A percentile compares a stretch with the other conserved stretches of the same genome.
phyloP scores from a whole-genome alignment of 1,284 basidiomycete species.

The Pseudozyma tsukubaensis region DNA sequence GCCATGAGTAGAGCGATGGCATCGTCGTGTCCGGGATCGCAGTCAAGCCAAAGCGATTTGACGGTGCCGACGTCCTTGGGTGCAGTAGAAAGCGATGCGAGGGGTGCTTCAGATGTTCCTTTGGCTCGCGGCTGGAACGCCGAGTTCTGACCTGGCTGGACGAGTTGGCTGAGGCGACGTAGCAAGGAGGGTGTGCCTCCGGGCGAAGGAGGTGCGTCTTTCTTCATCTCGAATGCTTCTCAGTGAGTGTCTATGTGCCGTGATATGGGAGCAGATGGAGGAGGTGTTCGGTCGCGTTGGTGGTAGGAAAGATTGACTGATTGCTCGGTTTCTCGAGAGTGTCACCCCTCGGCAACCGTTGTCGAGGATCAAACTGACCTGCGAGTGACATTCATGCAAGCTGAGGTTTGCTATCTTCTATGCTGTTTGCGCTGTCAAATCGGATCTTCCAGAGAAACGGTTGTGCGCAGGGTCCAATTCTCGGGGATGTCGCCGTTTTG shows the following conservation, averaged over 20 bases:
- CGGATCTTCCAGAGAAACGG: not conserved
- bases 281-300: too few species aligned
- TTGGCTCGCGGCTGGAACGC: conserved; percentile 30
- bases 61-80: conserved; percentile 10
- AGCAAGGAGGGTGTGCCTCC: conserved; percentile 37
- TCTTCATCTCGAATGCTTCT: conserved; percentile 18
- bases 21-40: conserved; percentile 63
- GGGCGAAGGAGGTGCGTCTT: conserved; percentile 20
- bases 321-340: too few species aligned
- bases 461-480: conserved; percentile 27
- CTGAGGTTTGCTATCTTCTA: not conserved
- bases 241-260: not conserved
- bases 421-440: not conserved
- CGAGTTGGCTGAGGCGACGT: conserved; percentile 43
- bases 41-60: conserved; percentile 60
- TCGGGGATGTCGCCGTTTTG: conserved; percentile 4
- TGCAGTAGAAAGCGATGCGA: conserved; percentile 8
- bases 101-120: conserved; percentile 11
- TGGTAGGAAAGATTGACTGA: too few species aligned
- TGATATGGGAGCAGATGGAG: not conserved
- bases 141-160: conserved; percentile 30
- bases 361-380: not conserved
- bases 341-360: not conserved
- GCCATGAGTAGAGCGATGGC: conserved; percentile 60
- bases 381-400: not conserved